Conservation (phyloP, 2,329 filamentous ascomycete genomes). For the Colletotrichum agaves region DNA sequence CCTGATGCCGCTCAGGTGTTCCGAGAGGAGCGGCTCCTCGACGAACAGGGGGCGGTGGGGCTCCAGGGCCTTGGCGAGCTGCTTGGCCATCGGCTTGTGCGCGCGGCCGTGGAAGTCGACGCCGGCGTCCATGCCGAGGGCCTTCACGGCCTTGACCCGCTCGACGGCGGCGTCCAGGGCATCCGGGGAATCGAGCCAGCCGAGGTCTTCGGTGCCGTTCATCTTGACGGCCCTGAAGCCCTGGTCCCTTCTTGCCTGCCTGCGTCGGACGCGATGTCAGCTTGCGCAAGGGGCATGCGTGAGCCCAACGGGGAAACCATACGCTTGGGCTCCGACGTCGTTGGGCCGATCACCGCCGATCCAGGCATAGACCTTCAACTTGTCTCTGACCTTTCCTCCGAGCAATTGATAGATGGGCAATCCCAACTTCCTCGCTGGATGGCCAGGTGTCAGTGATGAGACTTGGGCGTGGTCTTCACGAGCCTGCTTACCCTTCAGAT, state of each 20-base stretch:
- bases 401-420: slow-evolving; percentile 80
- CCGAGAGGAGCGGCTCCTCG: slow-evolving; percentile 76
- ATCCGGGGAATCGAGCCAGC: slow-evolving; percentile 79
- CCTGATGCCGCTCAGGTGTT: slow-evolving; percentile 74
- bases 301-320: neutral
- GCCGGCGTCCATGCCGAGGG: slow-evolving; percentile 76
- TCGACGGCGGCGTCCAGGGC: slow-evolving; percentile 72
- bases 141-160: slow-evolving; percentile 75
- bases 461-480: too few species aligned
- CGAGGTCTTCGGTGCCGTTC: slow-evolving; percentile 81
- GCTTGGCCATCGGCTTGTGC: slow-evolving; percentile 85
- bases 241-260: slow-evolving; percentile 66
- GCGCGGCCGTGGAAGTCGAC: slow-evolving; percentile 83
- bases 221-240: slow-evolving; percentile 79
- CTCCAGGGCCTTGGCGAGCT: slow-evolving; percentile 74
- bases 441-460: neutral
- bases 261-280: slow-evolving; percentile 40
- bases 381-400: slow-evolving; percentile 77
- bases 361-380: slow-evolving; percentile 80
- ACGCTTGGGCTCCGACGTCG: slow-evolving; percentile 72
- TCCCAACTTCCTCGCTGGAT: slow-evolving; percentile 56
- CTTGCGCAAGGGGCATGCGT: neutral
- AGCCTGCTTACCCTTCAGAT: slow-evolving; percentile 67
- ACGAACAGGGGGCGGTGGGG: slow-evolving; percentile 79
- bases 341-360: slow-evolving; percentile 79